A percentile compares a stretch with the other conserved stretches of the same genome.
Conservation (phyloP, 441 rosid genomes). For the Dalechampia spathulata region DNA sequence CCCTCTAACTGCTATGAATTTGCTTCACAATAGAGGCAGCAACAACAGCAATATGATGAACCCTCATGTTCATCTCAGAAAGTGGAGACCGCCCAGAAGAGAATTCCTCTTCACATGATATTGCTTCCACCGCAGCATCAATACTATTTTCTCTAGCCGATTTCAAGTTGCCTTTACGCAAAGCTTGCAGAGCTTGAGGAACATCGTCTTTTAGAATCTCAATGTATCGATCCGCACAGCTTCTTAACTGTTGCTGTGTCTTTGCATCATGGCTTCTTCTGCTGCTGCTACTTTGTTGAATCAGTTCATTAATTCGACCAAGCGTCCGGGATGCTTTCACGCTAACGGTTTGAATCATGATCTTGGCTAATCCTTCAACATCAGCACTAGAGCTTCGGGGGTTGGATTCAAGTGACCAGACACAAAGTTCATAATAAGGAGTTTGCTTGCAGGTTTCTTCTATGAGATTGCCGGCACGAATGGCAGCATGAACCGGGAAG, state of each 20-base stretch:
- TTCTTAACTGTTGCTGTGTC: conserved; percentile 5
- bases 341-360: conserved; percentile 18
- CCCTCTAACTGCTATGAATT: not conserved
- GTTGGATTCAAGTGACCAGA: conserved; percentile 14
- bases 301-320: conserved; percentile 12
- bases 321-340: conserved; percentile 17
- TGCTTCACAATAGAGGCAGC: conserved; percentile 25
- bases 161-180: conserved; percentile 18
- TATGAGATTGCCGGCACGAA: conserved; percentile 11
- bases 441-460: conserved; percentile 28
- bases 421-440: conserved; percentile 22
- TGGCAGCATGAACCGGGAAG: conserved; percentile 17
- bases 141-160: conserved; percentile 19
- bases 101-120: conserved; percentile 28
- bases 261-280: not conserved
- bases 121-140: conserved; percentile 28
- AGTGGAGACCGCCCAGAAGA: conserved; percentile 13
- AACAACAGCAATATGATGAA: conserved; percentile 26
- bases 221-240: conserved; percentile 24
- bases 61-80: conserved; percentile 20
- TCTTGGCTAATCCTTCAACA: conserved; percentile 20
- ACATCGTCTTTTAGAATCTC: conserved; percentile 21
- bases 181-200: conserved; percentile 17
- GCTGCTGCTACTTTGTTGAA: conserved; percentile 1
- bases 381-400: conserved; percentile 21